phyloP scores from a whole-genome alignment of 352 stramenopile genomes.

The Aphanomyces cochlioides region DNA sequence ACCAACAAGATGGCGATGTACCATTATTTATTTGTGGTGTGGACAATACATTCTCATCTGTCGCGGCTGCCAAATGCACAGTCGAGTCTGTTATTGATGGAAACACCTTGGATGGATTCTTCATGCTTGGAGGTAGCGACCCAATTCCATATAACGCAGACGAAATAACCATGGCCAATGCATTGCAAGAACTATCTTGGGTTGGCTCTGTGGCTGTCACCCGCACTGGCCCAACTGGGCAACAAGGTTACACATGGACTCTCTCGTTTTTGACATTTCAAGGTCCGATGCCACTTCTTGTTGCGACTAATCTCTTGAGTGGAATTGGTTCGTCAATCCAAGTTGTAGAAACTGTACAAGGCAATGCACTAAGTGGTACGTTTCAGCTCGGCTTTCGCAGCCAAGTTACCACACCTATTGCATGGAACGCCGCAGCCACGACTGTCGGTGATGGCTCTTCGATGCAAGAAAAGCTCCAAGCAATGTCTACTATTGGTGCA shows the following conservation, averaged over 20 bases:
- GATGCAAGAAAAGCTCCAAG: constrained; percentile 68
- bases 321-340: constrained; percentile 56
- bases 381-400: constrained; percentile 58
- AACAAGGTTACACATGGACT: constrained; percentile 61
- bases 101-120: constrained; percentile 67
- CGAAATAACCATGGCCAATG: constrained; percentile 40
- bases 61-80: constrained; percentile 39
- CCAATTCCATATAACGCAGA: constrained; percentile 58
- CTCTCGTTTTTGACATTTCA: constrained; percentile 74
- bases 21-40: constrained; percentile 69
- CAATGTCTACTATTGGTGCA: constrained; percentile 48
- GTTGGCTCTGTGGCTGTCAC: constrained; percentile 58
- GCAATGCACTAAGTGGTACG: constrained; percentile 56
- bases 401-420: constrained; percentile 42
- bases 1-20: constrained; percentile 57
- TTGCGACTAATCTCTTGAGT: constrained; percentile 56
- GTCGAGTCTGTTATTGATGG: constrained; percentile 64
- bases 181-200: constrained; percentile 53
- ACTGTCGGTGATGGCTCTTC: constrained; percentile 52
- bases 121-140: constrained; percentile 58
- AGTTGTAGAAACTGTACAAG: constrained; percentile 62
- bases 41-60: constrained; percentile 40
- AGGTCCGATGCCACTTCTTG: constrained; percentile 55
- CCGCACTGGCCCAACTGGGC: constrained; percentile 43
- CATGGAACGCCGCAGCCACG: constrained; percentile 43